Evolutionary conservation across 352 stramenopile genomes (phyloP), one percentile per base, ranked within the genome.

Genomic region (Blastocystis hominis): DNA sequence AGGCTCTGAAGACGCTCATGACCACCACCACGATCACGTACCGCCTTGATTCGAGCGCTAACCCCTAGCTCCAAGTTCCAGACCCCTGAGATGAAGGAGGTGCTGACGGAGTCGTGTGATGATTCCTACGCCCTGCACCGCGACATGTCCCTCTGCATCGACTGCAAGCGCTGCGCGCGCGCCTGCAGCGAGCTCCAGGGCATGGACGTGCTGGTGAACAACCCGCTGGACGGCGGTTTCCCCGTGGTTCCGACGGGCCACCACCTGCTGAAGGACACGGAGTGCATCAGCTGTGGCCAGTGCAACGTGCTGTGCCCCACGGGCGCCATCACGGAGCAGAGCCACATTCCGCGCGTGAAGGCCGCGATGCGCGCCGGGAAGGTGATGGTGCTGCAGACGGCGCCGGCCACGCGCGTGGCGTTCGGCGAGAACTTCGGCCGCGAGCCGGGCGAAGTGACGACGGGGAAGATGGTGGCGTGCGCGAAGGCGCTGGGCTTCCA

Each of bases 401-500:
- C 90, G 44, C 90, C 90, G 36, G 87, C 89, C 3, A 89, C 89
- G 3, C 80, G 90, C 66, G 89, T 92, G n/a, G 88, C 90, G 15
- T 77, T 92, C 50, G 56, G 44, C 47, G 90, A 92, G 86, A 86
- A 90, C 61, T 92, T 91, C 62, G 90, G 90, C 34, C 50, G 87
- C 17, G 88, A 88, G 53, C 89, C 91, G 30, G 91, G 90, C 34
- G 64, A 72, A 4, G 54, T 90, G 10, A 86, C 88, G 15, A 91
- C 89, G 36, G 89, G 90, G 30, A 56, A 87, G 40, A 77, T 92
- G 46, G 79, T 92, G n/a, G 88, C 86, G 61, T 89, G 89, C 17
- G 64, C 90, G 2, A 87, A 88, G 79, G 72, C 50, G 54, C 91
- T 96, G 13, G 94, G 94, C 5, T 94, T 96, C 78, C 75, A 95